Percentiles rank a stretch among this genome's conserved stretches.
phyloP scores from a whole-genome alignment of 805 yeast genomes.

The Candida sithepensis region DNA sequence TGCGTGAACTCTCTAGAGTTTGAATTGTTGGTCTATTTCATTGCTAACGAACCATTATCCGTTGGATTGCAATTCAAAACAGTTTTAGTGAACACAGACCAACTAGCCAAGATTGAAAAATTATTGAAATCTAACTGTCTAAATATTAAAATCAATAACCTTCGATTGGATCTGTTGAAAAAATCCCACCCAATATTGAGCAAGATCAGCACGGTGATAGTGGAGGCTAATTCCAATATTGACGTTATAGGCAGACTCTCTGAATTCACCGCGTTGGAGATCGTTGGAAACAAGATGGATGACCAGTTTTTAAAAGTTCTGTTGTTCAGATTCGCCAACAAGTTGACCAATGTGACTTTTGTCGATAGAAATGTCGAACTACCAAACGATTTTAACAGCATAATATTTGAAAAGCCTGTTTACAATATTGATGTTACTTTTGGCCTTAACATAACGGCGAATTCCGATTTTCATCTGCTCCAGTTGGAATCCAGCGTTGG shows the following conservation, averaged over 20 bases:
- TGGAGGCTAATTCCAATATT: not conserved
- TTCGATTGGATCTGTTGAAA: not conserved
- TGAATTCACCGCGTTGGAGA: not conserved
- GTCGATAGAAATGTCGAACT: not conserved
- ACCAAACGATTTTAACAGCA: not conserved
- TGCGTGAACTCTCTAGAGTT: conserved; percentile 2
- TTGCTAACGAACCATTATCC: not conserved
- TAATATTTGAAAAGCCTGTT: not conserved
- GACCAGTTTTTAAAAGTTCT: not conserved
- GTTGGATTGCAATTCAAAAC: conserved; percentile 1
- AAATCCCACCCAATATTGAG: not conserved
- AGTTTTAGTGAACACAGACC: not conserved
- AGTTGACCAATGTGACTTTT: not conserved
- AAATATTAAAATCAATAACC: not conserved
- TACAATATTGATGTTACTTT: not conserved
- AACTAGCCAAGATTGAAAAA: not conserved
- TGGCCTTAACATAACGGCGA: conserved; percentile 6
- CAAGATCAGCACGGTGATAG: not conserved
- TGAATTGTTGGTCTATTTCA: not conserved
- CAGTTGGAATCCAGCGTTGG: conserved; percentile 5
- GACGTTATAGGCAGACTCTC: not conserved
- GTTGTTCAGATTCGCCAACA: not conserved
- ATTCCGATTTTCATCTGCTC: conserved; percentile 1
- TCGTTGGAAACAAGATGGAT: conserved; percentile 1
- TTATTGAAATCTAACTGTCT: conserved; percentile 2